These are phyloP conservation scores for Amphibolis antarctica DNA, from an alignment of 106 monocot genomes.

Conservation along the genomic window DNA sequence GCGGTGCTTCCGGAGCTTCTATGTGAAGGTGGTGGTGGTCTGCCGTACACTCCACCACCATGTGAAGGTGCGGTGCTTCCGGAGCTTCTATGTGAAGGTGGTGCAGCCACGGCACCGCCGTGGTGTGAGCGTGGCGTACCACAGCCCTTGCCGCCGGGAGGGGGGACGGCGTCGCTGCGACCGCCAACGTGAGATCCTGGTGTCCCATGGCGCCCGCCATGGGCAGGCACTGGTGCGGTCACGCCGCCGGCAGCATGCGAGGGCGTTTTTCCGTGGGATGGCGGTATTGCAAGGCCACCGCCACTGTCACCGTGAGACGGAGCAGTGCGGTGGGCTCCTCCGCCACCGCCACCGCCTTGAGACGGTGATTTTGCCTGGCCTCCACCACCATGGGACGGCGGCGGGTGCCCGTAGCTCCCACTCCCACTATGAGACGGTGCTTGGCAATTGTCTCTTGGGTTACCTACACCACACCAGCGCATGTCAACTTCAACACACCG, in stretches of 20 bases:
- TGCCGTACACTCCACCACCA: slow-evolving; percentile 2
- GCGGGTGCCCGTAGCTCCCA: background rate
- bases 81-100: slow-evolving; percentile 12
- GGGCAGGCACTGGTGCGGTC: background rate
- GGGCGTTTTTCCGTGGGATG: background rate
- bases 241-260: background rate
- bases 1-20: background rate
- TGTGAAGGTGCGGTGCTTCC: background rate
- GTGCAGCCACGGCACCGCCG: too few relatives aligned
- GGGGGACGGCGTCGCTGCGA: background rate
- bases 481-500: too few relatives aligned
- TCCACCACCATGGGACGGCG: background rate
- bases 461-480: too few relatives aligned
- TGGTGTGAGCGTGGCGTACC: background rate
- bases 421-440: slow-evolving; percentile 4
- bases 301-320: slow-evolving; percentile 1
- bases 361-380: background rate
- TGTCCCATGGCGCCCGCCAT: background rate
- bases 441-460: too few relatives aligned
- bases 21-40: background rate
- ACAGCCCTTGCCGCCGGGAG: slow-evolving; percentile 4
- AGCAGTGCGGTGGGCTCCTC: background rate
- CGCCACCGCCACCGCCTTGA: slow-evolving; percentile 9
- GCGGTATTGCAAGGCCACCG: background rate
- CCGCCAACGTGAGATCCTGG: slow-evolving; percentile 1